phyloP scores from a whole-genome alignment of 129 eudicot species.

The Flaveria bidentis region DNA sequence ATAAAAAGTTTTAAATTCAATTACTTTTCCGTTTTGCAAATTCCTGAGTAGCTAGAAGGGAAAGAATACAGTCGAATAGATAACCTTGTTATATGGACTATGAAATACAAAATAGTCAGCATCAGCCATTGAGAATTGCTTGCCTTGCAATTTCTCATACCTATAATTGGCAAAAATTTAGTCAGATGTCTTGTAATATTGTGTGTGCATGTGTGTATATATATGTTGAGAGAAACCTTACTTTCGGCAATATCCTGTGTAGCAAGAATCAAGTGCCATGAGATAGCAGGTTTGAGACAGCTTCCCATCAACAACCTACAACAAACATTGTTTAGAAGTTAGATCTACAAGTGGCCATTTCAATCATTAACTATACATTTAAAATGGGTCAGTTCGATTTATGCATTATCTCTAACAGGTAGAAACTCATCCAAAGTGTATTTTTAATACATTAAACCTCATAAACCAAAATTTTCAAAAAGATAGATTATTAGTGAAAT shows the following conservation, averaged over 20 bases:
- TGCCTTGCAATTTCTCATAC: conserved; percentile 82
- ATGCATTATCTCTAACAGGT: not conserved
- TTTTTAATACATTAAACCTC: not conserved
- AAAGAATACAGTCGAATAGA: not conserved
- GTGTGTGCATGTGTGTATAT: not conserved
- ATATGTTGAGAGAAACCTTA: conserved; percentile 35
- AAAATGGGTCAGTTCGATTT: not conserved
- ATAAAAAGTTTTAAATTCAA: conserved; percentile 27
- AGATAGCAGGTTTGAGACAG: conserved; percentile 97
- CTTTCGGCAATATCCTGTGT: conserved; percentile 73
- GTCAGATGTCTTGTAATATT: conserved; percentile 16
- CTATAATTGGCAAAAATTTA: conserved; percentile 35
- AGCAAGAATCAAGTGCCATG: conserved; percentile 97
- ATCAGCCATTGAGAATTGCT: conserved; percentile 70
- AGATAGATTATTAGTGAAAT: not conserved
- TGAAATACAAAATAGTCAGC: conserved; percentile 92
- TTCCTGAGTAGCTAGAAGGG: not conserved
- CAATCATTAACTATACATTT: not conserved
- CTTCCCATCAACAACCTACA: conserved; percentile 96
- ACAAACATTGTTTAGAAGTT: conserved; percentile 12
- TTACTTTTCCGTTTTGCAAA: not conserved
- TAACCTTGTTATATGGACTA: conserved; percentile 96
- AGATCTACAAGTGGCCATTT: conserved; percentile 4
- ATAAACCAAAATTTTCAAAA: not conserved
- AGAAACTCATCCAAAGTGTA: not conserved